phyloP scores from a whole-genome alignment of 768 basidiomycete species.

The Lanmaoa pseudosensibilis region DNA sequence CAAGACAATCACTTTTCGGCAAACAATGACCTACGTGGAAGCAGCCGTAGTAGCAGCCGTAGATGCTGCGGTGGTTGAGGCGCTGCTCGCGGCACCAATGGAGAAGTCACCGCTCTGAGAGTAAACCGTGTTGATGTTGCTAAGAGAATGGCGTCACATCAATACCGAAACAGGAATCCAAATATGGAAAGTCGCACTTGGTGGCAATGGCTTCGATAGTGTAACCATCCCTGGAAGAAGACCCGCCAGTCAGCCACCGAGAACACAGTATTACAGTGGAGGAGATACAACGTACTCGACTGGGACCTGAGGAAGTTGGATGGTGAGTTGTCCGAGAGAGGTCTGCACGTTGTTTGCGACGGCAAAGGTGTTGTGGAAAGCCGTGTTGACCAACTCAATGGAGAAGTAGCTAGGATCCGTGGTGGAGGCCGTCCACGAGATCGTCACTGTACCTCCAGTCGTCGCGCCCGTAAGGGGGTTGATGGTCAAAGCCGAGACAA shows the following conservation, averaged over 20 bases:
- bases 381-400: constrained; percentile 46
- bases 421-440: constrained; percentile 46
- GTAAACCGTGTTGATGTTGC: constrained; percentile 48
- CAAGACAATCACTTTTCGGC: accelerated
- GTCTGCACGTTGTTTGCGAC: constrained; percentile 56
- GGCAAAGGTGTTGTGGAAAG: constrained; percentile 54
- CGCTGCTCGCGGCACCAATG: constrained; percentile 31
- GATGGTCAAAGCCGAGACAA: constrained; percentile 47
- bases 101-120: constrained; percentile 41
- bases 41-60: constrained; percentile 2
- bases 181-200: constrained; percentile 28
- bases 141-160: constrained; percentile 3
- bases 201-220: constrained; percentile 46
- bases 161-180: not conserved
- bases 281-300: constrained; percentile 34
- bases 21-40: constrained; percentile 13
- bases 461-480: constrained; percentile 35
- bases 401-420: constrained; percentile 45
- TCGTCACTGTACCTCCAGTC: constrained; percentile 36
- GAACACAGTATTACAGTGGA: not conserved
- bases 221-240: constrained; percentile 44
- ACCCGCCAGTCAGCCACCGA: not conserved
- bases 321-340: constrained; percentile 29
- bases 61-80: constrained; percentile 13
- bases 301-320: constrained; percentile 51